phyloP scores from a whole-genome alignment of 495 filamentous ascomycete genomes.

The Xylaria grammica region DNA sequence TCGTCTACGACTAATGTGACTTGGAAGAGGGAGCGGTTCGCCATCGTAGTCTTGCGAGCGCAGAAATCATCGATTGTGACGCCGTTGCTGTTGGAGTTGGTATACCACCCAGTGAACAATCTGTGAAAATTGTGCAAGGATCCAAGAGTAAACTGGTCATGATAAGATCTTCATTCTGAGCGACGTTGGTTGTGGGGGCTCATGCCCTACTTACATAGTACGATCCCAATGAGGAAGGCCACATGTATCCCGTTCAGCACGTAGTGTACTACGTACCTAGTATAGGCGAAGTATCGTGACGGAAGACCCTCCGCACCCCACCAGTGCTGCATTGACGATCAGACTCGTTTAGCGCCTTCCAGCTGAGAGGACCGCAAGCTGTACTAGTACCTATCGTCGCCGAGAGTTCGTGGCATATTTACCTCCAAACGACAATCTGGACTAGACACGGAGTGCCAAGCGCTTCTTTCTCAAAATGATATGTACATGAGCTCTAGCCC shows the following conservation, averaged over 20 bases:
- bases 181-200: slow-evolving; percentile 1
- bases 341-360: neutral
- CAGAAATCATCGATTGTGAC: neutral
- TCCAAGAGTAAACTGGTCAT: neutral
- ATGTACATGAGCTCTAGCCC: slow-evolving; percentile 1
- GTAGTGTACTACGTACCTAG: neutral
- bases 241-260: neutral
- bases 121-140: neutral
- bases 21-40: slow-evolving; percentile 20
- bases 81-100: neutral
- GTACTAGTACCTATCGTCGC: neutral
- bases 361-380: neutral
- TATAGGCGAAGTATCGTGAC: neutral
- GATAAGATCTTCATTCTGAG: neutral
- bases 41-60: neutral
- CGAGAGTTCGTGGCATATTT: neutral
- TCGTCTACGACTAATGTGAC: slow-evolving; percentile 18
- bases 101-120: neutral
- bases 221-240: slow-evolving; percentile 10
- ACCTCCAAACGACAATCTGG: neutral
- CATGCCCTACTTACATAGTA: neutral
- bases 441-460: neutral
- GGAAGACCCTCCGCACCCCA: neutral
- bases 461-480: neutral
- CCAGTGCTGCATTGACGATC: neutral